A percentile compares a stretch with the other conserved stretches of the same genome.
Evolutionary conservation across 2,329 filamentous ascomycete species (phyloP).

Genomic region (Berkeleyomyces rouxiae): DNA sequence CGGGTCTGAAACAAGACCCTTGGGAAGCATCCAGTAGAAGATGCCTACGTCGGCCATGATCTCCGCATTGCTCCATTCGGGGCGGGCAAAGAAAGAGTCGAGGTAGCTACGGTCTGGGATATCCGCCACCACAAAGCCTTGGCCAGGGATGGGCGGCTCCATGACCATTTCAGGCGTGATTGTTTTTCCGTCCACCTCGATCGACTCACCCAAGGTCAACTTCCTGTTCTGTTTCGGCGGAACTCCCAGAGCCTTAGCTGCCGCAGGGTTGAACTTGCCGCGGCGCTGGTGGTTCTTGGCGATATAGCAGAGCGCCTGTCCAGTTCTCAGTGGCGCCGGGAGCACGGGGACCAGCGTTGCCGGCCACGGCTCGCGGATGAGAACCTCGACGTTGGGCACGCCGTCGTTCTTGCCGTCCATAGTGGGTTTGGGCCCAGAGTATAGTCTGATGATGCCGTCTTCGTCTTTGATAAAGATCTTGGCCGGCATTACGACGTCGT

Average conservation of each 20-base stretch:
- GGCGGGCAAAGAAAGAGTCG: slow-evolving; percentile 47
- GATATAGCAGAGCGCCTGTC: slow-evolving; percentile 69
- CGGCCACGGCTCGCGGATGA: slow-evolving; percentile 66
- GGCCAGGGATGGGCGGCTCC: slow-evolving; percentile 46
- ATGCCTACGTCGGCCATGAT: slow-evolving; percentile 49
- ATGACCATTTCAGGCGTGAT: slow-evolving; percentile 83
- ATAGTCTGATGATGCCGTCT: slow-evolving; percentile 49
- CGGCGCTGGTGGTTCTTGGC: slow-evolving; percentile 59
- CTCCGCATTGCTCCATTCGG: slow-evolving; percentile 48
- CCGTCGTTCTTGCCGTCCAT: slow-evolving; percentile 22
- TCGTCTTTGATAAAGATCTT: slow-evolving; percentile 51
- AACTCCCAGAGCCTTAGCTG: slow-evolving; percentile 50
- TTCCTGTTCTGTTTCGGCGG: slow-evolving; percentile 36
- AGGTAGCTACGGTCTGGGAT: slow-evolving; percentile 57
- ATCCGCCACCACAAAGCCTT: slow-evolving; percentile 65
- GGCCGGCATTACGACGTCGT: slow-evolving; percentile 50
- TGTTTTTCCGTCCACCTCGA: slow-evolving; percentile 44
- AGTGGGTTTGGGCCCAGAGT: slow-evolving; percentile 48
- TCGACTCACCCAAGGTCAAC: slow-evolving; percentile 44
- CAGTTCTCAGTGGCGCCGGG: slow-evolving; percentile 49
- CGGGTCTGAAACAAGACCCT: slow-evolving; percentile 44
- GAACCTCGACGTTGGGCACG: slow-evolving; percentile 47
- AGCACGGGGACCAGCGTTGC: slow-evolving; percentile 46
- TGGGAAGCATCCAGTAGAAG: slow-evolving; percentile 70
- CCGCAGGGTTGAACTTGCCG: slow-evolving; percentile 59